Evolutionary conservation across 2,329 filamentous ascomycete genomes (phyloP).

Genomic region (Aspergillus ochraceus): DNA sequence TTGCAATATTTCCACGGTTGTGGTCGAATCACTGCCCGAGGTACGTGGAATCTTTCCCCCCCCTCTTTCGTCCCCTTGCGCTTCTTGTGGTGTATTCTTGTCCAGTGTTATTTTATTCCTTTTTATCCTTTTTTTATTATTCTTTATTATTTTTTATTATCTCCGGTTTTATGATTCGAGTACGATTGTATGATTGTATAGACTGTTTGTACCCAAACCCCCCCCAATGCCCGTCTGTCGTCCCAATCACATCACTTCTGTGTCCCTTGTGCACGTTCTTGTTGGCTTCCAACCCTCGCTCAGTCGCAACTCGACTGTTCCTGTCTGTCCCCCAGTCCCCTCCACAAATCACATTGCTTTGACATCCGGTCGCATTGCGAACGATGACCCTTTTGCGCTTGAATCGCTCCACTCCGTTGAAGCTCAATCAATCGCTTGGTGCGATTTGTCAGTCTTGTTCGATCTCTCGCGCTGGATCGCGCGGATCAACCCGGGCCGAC

Average conservation of each 20-base stretch:
- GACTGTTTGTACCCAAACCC: not conserved
- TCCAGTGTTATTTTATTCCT: no score
- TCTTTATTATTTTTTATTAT: not conserved
- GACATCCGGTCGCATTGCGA: conserved; percentile 3
- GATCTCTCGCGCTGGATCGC: conserved; percentile 5
- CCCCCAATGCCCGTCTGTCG: not conserved
- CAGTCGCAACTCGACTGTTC: not conserved
- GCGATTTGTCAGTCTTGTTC: conserved; percentile 4
- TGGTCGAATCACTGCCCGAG: conserved; percentile 7
- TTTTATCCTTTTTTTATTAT: not conserved
- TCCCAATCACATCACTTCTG: not conserved
- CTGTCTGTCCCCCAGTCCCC: not conserved
- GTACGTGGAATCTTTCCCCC: conserved; percentile 5
- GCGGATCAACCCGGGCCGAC: conserved; percentile 23
- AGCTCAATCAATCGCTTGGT: not conserved
- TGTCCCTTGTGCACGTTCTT: conserved; percentile 6
- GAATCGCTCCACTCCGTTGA: conserved; percentile 5
- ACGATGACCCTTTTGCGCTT: conserved; percentile 8
- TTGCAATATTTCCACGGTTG: conserved; percentile 5
- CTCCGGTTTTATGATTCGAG: conserved; percentile 7
- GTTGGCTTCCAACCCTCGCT: conserved; percentile 15
- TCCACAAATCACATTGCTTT: conserved; percentile 20
- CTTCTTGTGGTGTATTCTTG: not conserved
- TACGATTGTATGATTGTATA: not conserved
- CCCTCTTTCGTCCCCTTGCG: conserved; percentile 6